Percentiles rank a stretch among this genome's conserved stretches.
Conservation (phyloP, 306 rosid species). For the Ceratonia siliqua region DNA sequence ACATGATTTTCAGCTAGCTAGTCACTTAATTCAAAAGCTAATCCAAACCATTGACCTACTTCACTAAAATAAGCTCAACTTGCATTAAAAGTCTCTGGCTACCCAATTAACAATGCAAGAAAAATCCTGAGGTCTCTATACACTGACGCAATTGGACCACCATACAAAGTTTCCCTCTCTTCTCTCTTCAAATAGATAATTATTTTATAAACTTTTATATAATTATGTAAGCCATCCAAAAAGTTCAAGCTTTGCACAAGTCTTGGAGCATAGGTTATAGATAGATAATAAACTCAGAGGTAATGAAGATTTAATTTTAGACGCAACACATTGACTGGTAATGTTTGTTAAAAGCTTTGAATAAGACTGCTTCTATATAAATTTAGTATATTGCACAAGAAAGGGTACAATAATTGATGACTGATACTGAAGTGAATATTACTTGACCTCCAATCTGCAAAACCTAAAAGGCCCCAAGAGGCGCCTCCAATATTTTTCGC, state of each 20-base stretch:
- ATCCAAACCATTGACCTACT: conserved; percentile 37
- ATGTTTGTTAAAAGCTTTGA: not conserved
- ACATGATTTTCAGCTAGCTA: conserved; percentile 18
- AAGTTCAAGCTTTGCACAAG: conserved; percentile 12
- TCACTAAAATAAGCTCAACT: conserved; percentile 24
- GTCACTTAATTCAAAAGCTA: conserved; percentile 25
- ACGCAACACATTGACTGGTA: conserved; percentile 16
- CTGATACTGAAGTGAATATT: not conserved
- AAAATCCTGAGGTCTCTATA: conserved; percentile 3
- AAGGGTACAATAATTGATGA: not conserved
- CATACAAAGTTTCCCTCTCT: not conserved
- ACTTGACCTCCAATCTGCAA: not conserved
- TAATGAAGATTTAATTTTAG: conserved; percentile 1
- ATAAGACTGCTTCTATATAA: not conserved
- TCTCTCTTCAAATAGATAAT: not conserved
- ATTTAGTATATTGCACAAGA: not conserved
- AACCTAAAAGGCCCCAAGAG: conserved; percentile 22
- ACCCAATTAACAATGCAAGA: conserved; percentile 5
- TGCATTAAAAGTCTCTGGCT: conserved; percentile 26
- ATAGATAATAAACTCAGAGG: not conserved
- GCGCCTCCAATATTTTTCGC: not conserved
- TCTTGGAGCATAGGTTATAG: conserved; percentile 1
- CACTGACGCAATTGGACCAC: conserved; percentile 32
- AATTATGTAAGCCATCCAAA: conserved; percentile 21
- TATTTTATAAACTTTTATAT: not conserved